Base-by-base conservation (phyloP, 2,329 filamentous ascomycete genomes). In the Beauveria sp. region DNA sequence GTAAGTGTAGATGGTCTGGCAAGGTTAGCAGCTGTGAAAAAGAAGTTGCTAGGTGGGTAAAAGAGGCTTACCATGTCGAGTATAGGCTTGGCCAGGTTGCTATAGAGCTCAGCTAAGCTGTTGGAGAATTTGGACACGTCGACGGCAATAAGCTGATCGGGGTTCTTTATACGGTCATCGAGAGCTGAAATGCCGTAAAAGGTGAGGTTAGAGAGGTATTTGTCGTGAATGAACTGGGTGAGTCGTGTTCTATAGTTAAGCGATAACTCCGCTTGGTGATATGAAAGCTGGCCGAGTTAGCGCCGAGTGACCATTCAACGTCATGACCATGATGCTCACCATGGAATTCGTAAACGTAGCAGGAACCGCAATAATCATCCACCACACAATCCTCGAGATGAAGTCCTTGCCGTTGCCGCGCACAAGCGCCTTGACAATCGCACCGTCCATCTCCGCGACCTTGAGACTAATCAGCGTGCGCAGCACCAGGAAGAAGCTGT, bases 341-440 rank as follows among this genome's bases (percentile, higher is more conserved):
- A 99, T 99, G 0, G 92, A 97, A 75, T 99, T 99, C 46, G 94
- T 99, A 72, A 97, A 97, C 0, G 94, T 97, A 1, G 94, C 94
- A 10, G 94, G 94, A 18, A 99, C 83, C 28, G 94, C 93, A 66
- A 99, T 94, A 60, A 93, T 73, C 94, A 99, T 99, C 94, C 94
- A 99, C 92, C 93, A 97, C 6, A 96, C 84, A 67, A 99, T 86
- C 0, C 91, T 87, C 67, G 87, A 86, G 68, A 97, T 71, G 67
- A 99, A 99, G 66, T 96, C 92, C 73, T 86, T 90, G 18, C 93
- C 94, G 66, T 88, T 94, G 2, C 94, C 94, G 73, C 92, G 88
- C 51, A 99, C 92, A 61, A 99, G 78, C 65, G 86, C 92, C 76
- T 94, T 96, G 62, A 99, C 94, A 63, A 99, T 84, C 63, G 87